These are phyloP conservation scores for Metschnikowia borealis DNA, from an alignment of 805 yeast genomes.

Conservation along the genomic window DNA sequence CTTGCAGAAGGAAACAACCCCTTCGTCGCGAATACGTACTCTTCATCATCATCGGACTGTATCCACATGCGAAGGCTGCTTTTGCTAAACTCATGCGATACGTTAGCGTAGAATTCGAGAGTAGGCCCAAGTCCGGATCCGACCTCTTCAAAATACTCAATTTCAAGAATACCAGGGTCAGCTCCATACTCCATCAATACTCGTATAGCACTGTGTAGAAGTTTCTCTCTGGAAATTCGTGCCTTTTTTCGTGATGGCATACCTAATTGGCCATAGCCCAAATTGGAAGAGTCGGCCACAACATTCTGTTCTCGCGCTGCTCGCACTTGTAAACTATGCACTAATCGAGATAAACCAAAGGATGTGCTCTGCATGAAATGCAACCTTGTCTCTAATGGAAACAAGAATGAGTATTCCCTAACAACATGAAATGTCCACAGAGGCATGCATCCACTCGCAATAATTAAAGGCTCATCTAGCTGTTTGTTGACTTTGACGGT, in stretches of 20 bases:
- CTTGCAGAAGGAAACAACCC: slow-evolving; percentile 79
- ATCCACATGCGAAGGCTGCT: slow-evolving; percentile 70
- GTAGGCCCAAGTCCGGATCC: slow-evolving; percentile 99
- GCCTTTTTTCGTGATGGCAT: slow-evolving; percentile 76
- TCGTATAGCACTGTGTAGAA: slow-evolving; percentile 75
- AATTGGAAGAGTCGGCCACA: slow-evolving; percentile 10
- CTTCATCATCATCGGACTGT: slow-evolving; percentile 24
- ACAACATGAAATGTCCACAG: slow-evolving; percentile 79
- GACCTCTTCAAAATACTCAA: slow-evolving; percentile 83
- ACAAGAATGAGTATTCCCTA: slow-evolving; percentile 70
- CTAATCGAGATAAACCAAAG: slow-evolving; percentile 81
- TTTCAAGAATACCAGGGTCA: slow-evolving; percentile 77
- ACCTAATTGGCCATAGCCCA: slow-evolving; percentile 50
- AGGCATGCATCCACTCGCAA: slow-evolving; percentile 83
- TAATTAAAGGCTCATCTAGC: slow-evolving; percentile 82
- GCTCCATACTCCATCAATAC: slow-evolving; percentile 73
- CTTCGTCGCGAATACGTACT: slow-evolving; percentile 36
- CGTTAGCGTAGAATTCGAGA: slow-evolving; percentile 80
- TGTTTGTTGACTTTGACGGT: slow-evolving; percentile 85
- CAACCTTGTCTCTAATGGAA: slow-evolving; percentile 78
- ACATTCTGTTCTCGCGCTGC: slow-evolving; percentile 12
- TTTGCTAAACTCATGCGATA: slow-evolving; percentile 68
- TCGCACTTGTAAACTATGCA: slow-evolving; percentile 65
- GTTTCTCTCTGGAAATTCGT: slow-evolving; percentile 63
- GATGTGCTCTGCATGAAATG: slow-evolving; percentile 82